Conservation (phyloP, 2,329 filamentous ascomycete genomes). For the Claviceps humidiphila region DNA sequence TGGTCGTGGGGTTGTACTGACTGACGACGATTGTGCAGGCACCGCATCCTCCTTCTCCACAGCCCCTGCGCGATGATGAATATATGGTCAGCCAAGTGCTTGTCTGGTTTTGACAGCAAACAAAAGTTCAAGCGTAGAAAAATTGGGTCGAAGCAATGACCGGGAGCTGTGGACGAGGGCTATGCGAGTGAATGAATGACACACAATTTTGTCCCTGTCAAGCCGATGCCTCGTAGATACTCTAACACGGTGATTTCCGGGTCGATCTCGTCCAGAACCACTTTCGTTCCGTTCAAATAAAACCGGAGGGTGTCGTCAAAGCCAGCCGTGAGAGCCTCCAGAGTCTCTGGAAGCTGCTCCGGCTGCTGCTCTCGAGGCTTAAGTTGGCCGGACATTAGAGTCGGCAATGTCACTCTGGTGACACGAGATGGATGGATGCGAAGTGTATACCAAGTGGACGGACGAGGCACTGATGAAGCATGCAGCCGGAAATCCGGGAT, state of each 20-base stretch:
- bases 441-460: too few species aligned
- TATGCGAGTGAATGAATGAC: conserved; percentile 9
- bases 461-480: too few species aligned
- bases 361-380: conserved; percentile 44
- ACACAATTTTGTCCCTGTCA: conserved; percentile 85
- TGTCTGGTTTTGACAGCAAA: background rate
- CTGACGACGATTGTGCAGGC: conserved; percentile 93
- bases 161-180: background rate
- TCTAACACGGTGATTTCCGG: conserved; percentile 87
- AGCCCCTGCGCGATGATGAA: conserved; percentile 41
- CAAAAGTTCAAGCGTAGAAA: background rate
- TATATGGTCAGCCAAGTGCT: background rate
- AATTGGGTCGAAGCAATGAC: too few species aligned
- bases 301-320: conserved; percentile 86
- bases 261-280: conserved; percentile 74
- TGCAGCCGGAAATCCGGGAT: too few species aligned
- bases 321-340: conserved; percentile 46
- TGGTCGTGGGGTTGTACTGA: conserved; percentile 85
- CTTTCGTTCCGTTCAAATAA: conserved; percentile 87
- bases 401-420: too few species aligned
- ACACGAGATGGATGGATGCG: too few species aligned
- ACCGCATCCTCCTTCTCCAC: conserved; percentile 90
- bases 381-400: conserved; percentile 13
- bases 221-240: conserved; percentile 80
- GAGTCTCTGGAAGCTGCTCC: conserved; percentile 19